A percentile compares a stretch with the other conserved stretches of the same genome.
phyloP scores from a whole-genome alignment of 768 basidiomycete genomes.

The Russula earlei region DNA sequence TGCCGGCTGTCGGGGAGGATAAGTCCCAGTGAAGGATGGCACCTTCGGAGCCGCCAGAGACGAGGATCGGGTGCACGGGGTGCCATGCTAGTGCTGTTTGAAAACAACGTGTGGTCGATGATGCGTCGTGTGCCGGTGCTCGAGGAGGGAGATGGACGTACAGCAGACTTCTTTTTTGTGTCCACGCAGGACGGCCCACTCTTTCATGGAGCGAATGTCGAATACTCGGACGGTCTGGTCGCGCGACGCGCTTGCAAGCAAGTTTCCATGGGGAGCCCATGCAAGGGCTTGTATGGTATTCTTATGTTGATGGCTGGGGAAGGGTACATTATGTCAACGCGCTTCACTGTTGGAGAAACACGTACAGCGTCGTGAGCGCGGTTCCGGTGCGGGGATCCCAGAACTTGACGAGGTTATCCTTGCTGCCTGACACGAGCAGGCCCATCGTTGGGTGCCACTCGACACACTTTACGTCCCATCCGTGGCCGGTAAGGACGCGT shows the following conservation, averaged over 20 bases:
- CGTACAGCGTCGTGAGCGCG: conserved; percentile 81
- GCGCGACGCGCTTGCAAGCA: conserved; percentile 89
- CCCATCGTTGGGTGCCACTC: conserved; percentile 99
- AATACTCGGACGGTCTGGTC: conserved; percentile 95
- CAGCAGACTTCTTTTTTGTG: conserved; percentile 86
- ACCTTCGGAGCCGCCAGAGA: conserved; percentile 92
- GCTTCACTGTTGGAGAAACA: conserved; percentile 9
- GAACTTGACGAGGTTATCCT: conserved; percentile 98
- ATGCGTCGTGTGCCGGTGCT: background rate
- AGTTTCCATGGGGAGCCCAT: conserved; percentile 93
- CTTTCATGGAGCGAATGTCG: conserved; percentile 97
- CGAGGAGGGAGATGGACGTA: background rate
- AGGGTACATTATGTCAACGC: background rate
- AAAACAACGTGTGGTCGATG: background rate
- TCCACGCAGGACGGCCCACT: conserved; percentile 83
- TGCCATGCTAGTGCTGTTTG: conserved; percentile 86
- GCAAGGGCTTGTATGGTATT: conserved; percentile 88
- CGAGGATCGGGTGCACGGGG: conserved; percentile 84
- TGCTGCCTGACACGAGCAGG: conserved; percentile 87
- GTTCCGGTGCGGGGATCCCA: conserved; percentile 97
- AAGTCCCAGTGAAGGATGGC: conserved; percentile 93
- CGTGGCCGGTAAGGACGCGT: conserved; percentile 86
- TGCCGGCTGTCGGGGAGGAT: conserved; percentile 44
- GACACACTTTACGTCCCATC: conserved; percentile 97
- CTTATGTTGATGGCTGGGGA: conserved; percentile 83